Base-by-base conservation (phyloP, 2,329 filamentous ascomycete genomes). In the Fonsecaea monophora region DNA sequence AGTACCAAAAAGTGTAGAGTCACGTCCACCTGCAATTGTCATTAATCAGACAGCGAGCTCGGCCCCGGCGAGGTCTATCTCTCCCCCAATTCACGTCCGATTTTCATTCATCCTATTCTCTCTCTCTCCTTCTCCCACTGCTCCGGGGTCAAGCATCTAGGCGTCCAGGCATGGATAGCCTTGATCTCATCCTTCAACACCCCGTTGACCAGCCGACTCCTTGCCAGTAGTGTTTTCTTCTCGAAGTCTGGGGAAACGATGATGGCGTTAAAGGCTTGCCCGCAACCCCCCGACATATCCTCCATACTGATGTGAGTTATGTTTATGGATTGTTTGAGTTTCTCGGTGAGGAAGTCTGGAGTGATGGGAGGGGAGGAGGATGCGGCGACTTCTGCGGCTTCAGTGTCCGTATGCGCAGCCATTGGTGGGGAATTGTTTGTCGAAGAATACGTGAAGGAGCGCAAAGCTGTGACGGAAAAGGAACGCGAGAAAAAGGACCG, bases 141-240 rank as follows among this genome's bases (percentile, higher is more conserved):
- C 74, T 93, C 92, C 0, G 92, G 92, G 8, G 94, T 97, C 82
- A 93, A 91, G 78, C 94, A 97, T 81, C 93, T 96, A 34, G 93
- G 92, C 64, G 92, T 96, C 94, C 94, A 97, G 45, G 94, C 94
- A 82, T 97, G 94, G 73, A 97, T 96, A 71, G 86, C 87, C 15
- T 92, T 91, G 77, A 97, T 96, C 81, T 97, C 93, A 55, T 89
- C 86, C 82, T 93, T 94, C 73, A 97, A 83, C 4, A 89, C 88
- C 15, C 85, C 85, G 80, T 97, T 97, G 73, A 96, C 93, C 69
- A 96, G 85, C 53, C 94, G 89, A 80, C 97, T 92, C 65, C 94
- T 87, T 77, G 92, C 92, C 65, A 97, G 87, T 60, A 91, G 91
- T 75, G 82, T 90, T 78, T 91, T 90, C 73, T 87, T 88, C 64